Percentiles rank a stretch among this genome's conserved stretches.
These are phyloP conservation scores for Phaeophleospora eucalypticola DNA, from an alignment of 2,329 filamentous ascomycete species.

Conservation along the genomic window DNA sequence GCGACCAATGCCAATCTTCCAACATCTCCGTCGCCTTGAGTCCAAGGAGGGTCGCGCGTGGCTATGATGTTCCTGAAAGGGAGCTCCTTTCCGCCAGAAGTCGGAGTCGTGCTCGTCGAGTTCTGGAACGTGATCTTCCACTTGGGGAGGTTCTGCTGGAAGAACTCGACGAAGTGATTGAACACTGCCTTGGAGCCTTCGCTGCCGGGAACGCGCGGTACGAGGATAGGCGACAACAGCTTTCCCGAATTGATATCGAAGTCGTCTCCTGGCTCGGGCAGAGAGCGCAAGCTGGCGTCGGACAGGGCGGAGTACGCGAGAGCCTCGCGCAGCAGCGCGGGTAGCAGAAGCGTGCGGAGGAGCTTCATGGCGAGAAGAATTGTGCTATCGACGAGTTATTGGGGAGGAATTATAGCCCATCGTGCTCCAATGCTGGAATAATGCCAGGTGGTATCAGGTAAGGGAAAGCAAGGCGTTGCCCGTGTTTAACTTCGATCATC, in stretches of 20 bases:
- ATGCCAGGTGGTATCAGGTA: no score
- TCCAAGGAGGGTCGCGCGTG: constrained; percentile 82
- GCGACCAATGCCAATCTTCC: constrained; percentile 81
- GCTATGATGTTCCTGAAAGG: constrained; percentile 87
- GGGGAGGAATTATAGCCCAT: background rate
- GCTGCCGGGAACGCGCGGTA: constrained; percentile 84
- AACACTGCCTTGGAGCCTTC: constrained; percentile 68
- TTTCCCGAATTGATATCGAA: constrained; percentile 74
- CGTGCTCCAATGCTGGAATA: no score
- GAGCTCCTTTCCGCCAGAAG: constrained; percentile 63
- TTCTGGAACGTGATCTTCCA: constrained; percentile 87
- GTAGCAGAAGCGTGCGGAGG: constrained; percentile 20
- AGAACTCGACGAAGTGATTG: constrained; percentile 80
- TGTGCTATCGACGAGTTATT: background rate
- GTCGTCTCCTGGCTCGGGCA: constrained; percentile 62
- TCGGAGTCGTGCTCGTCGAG: constrained; percentile 78
- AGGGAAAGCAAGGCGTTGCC: no score
- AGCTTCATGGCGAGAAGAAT: background rate
- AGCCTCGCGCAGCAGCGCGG: constrained; percentile 30
- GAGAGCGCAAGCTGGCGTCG: constrained; percentile 65
- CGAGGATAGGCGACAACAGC: constrained; percentile 80
- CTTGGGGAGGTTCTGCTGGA: constrained; percentile 64
- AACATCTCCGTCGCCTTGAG: constrained; percentile 62
- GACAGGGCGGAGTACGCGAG: constrained; percentile 61
- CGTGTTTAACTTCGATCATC: no score